Evolutionary conservation across 441 rosid species (phyloP).

Genomic region (Populus hybrid): DNA sequence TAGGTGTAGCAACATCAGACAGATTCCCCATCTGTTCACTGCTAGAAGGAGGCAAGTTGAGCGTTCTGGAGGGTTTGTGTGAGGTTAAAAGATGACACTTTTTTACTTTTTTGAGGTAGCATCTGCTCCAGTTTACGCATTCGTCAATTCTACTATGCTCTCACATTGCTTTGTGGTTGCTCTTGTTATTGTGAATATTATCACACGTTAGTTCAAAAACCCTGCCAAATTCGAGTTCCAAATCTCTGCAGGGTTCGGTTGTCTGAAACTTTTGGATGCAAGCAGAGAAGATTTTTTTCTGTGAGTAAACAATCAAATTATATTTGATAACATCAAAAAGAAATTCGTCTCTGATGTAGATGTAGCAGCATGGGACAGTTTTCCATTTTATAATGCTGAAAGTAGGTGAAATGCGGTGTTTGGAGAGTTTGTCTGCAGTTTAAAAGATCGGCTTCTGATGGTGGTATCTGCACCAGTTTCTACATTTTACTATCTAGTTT

Average conservation of each 20-base stretch:
- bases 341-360: too few species aligned
- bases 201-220: background rate
- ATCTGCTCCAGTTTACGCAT: background rate
- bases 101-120: background rate
- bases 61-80: background rate
- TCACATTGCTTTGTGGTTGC: background rate
- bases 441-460: background rate
- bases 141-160: background rate
- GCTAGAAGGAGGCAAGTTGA: background rate
- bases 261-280: background rate
- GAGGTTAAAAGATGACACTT: background rate
- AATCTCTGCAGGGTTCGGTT: background rate
- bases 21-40: background rate
- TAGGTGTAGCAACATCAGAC: background rate
- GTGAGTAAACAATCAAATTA: too few species aligned
- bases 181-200: background rate
- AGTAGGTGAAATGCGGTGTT: too few species aligned
- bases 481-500: background rate
- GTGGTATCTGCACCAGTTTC: background rate
- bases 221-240: background rate
- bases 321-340: too few species aligned
- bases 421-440: background rate
- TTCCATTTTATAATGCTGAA: too few species aligned
- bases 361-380: too few species aligned
- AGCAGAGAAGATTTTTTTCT: background rate